Evolutionary conservation across 2,329 filamentous ascomycete species (phyloP), one percentile per base, ranked within the genome.

Genomic region (Cryphonectria nitschkei): DNA sequence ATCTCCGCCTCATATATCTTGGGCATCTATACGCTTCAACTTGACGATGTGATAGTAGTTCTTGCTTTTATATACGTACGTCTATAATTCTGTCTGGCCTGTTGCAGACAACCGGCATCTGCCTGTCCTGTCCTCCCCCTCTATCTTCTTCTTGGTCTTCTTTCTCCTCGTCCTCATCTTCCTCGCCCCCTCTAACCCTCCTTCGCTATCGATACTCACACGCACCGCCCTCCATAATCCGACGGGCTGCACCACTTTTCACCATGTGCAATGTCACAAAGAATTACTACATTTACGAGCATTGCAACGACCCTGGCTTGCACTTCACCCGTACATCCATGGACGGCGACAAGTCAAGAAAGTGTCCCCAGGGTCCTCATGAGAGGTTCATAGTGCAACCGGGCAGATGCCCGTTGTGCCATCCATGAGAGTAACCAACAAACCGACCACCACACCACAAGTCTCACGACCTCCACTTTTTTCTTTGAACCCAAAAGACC

Each of bases 231-330:
- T 29, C 11, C 61, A 2, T 34, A 9, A 29, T 13, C 22, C 19
- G n/a, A 11, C 16, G 1, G 22, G 19, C 37, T 39, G 37, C 65
- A 46, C 19, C 39, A 60, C 50, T 26, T 26, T 26, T 70, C 77
- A 82, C 39, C 71, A 88, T 89, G 87, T 89, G 87, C 78, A 84
- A 88, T 79, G 92, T 90, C 77, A 91, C 89, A 76, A 92, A 91
- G 76, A 93, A 93, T 80, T 93, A 91, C 79, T 93, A 93, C 81
- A 90, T 94, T 79, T 93, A 93, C 82, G 90, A 89, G 70, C 85
- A 88, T 60, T 94, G 92, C 77, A 80, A 86, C 70, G 90, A 93
- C 77, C 91, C 91, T 0, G 88, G 88, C 56, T 84, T 87, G 22
- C 92, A 94, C 79, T 93, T 93, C 80, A 90, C 92, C 79, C 85